phyloP scores from a whole-genome alignment of 202 grass and related monocot species.

The Brachypodium distachyon region DNA sequence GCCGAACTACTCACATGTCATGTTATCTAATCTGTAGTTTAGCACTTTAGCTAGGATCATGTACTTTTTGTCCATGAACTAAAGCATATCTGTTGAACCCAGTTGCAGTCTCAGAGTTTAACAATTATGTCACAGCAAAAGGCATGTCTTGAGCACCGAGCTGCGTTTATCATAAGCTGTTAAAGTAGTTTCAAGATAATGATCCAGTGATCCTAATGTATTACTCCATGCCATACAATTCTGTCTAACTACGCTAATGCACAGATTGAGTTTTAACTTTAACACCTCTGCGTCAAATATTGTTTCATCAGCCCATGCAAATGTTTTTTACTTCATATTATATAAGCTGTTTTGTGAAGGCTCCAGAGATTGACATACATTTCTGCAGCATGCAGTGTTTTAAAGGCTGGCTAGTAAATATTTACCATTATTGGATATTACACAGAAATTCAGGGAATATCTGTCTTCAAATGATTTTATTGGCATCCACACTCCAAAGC shows the following conservation, averaged over 20 bases:
- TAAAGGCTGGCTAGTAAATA: not conserved
- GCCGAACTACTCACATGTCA: not conserved
- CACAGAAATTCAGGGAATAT: constrained; percentile 34
- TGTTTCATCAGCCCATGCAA: not conserved
- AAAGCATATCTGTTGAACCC: not conserved
- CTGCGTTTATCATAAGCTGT: no score
- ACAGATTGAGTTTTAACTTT: not conserved
- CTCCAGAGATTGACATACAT: not conserved
- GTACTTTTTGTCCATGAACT: not conserved
- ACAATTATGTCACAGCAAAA: no score
- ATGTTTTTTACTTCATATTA: not conserved
- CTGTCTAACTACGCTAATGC: not conserved
- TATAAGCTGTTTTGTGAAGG: not conserved
- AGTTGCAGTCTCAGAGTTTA: not conserved
- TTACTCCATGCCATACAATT: not conserved
- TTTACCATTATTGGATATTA: not conserved
- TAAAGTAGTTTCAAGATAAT: not conserved
- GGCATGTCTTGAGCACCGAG: no score
- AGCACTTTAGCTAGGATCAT: not conserved
- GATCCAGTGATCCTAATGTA: not conserved
- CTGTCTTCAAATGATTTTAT: constrained; percentile 37
- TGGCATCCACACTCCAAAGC: constrained; percentile 45
- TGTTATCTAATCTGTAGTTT: not conserved
- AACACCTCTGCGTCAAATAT: not conserved
- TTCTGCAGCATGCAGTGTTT: not conserved